A percentile compares a stretch with the other conserved stretches of the same genome.
phyloP scores from a whole-genome alignment of 805 yeast genomes.

The Cyberlindnera subsufficiens region DNA sequence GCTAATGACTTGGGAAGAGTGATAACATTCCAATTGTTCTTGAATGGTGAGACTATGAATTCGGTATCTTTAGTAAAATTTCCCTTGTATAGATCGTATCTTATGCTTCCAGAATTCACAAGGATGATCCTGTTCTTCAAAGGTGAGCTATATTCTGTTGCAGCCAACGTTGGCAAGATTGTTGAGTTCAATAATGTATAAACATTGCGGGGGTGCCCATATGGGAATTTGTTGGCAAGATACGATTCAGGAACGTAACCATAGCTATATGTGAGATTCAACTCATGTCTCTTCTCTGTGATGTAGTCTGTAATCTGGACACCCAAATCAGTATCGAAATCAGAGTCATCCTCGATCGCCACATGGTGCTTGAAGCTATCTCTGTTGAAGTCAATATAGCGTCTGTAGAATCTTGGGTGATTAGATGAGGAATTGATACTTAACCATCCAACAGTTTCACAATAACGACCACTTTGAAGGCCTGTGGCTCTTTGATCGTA shows the following conservation, averaged over 20 bases:
- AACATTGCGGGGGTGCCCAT: slow-evolving; percentile 50
- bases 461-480: slow-evolving; percentile 87
- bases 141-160: slow-evolving; percentile 14
- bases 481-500: slow-evolving; percentile 67
- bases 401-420: slow-evolving; percentile 41
- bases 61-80: slow-evolving; percentile 75
- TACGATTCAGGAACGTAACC: slow-evolving; percentile 69
- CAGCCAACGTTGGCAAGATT: slow-evolving; percentile 44
- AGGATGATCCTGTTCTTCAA: slow-evolving; percentile 44
- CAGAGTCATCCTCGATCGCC: slow-evolving; percentile 7
- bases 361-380: slow-evolving; percentile 68
- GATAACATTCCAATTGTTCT: slow-evolving; percentile 70
- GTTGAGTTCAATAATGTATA: slow-evolving; percentile 51
- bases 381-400: slow-evolving; percentile 78
- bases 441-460: slow-evolving; percentile 91
- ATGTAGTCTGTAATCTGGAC: slow-evolving; percentile 39
- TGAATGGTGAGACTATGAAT: slow-evolving; percentile 80
- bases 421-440: slow-evolving; percentile 39
- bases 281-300: slow-evolving; percentile 32
- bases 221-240: slow-evolving; percentile 61
- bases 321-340: slow-evolving; percentile 56
- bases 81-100: slow-evolving; percentile 84
- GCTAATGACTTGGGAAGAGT: slow-evolving; percentile 58
- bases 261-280: slow-evolving; percentile 48
- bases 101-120: slow-evolving; percentile 81